Evolutionary conservation across 2,329 filamentous ascomycete species (phyloP).

Genomic region (Fusarium lateritium): DNA sequence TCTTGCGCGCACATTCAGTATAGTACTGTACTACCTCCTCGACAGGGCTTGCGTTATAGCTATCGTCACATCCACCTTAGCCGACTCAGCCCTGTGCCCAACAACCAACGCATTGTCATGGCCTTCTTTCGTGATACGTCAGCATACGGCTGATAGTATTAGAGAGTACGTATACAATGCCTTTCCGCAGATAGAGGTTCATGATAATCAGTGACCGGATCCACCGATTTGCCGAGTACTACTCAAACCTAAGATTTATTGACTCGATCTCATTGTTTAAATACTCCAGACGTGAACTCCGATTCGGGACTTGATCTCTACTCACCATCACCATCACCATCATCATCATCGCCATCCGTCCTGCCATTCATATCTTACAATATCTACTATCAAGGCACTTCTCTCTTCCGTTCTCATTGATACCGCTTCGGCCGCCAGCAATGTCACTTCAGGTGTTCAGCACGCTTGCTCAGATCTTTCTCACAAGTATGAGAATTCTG

Average conservation of each 20-base stretch:
- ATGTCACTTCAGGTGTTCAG: background rate
- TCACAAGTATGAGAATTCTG: background rate
- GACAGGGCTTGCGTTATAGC: background rate
- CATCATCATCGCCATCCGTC: background rate
- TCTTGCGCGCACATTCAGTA: background rate
- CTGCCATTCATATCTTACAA: background rate
- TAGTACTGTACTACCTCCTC: background rate
- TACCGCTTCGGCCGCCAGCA: background rate
- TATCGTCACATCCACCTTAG: no score
- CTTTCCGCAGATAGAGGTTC: no score
- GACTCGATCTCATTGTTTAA: background rate
- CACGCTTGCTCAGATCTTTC: background rate
- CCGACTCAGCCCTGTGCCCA: background rate
- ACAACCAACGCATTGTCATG: background rate
- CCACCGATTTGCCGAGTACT: background rate
- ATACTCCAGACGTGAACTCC: background rate
- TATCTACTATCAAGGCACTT: background rate
- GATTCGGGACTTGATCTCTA: background rate
- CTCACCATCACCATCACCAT: background rate
- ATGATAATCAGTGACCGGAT: background rate
- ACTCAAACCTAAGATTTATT: background rate
- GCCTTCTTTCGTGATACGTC: background rate
- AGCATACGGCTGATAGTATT: background rate
- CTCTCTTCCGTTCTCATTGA: background rate
- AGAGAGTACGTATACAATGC: background rate